Percentiles rank a stretch among this genome's conserved stretches.
Evolutionary conservation across 176 grass and related monocot species (phyloP).

Genomic region (Oryza glumipatula): DNA sequence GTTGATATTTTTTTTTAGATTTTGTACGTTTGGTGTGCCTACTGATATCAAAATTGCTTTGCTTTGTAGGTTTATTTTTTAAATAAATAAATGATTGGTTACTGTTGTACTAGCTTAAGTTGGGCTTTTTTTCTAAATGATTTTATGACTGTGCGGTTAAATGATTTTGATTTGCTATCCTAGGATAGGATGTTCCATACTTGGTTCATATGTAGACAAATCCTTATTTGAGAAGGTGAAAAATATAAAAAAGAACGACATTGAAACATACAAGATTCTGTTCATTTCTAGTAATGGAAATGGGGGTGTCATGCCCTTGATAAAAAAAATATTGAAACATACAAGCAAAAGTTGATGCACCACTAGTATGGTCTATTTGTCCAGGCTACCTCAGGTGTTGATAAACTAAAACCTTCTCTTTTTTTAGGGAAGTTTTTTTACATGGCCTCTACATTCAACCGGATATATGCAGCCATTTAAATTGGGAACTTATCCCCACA

Average conservation of each 20-base stretch:
- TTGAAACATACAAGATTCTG: not conserved
- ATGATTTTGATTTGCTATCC: slow-evolving; percentile 6
- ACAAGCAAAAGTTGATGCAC: not conserved
- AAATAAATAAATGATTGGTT: not conserved
- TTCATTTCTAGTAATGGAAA: no score
- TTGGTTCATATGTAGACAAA: slow-evolving; percentile 1
- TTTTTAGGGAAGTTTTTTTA: no score
- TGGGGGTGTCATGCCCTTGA: no score
- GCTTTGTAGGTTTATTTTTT: no score
- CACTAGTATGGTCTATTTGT: slow-evolving; percentile 3
- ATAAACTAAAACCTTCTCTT: not conserved
- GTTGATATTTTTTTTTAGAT: not conserved
- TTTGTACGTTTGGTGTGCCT: not conserved
- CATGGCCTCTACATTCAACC: no score
- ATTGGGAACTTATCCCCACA: no score
- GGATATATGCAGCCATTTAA: no score
- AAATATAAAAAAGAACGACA: not conserved
- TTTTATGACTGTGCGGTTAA: not conserved
- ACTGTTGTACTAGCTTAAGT: not conserved
- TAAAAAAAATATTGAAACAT: no score
- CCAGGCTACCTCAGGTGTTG: not conserved
- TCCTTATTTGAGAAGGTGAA: not conserved
- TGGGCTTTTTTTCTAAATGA: not conserved
- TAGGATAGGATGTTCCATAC: not conserved
- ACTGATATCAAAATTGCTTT: slow-evolving; percentile 17